phyloP scores from a whole-genome alignment of 2,329 filamentous ascomycete species.

The Tolypocladium cylindrosporum region DNA sequence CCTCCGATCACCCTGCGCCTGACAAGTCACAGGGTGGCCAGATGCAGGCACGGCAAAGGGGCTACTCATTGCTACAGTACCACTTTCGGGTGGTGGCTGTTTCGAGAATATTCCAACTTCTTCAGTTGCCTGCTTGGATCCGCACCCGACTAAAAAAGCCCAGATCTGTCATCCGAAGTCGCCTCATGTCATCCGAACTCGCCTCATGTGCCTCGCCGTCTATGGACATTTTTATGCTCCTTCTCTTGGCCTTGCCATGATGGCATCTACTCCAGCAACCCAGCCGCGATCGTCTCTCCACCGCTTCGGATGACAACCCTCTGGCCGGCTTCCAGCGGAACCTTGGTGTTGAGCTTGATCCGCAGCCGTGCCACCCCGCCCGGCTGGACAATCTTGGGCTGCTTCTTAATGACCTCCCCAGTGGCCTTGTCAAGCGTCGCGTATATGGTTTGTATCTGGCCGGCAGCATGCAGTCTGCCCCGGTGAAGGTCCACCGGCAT shows the following conservation, averaged over 20 bases:
- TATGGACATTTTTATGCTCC: neutral
- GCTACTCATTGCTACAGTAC: too few species aligned
- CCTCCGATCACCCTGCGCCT: neutral
- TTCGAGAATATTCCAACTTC: neutral
- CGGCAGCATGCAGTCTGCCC: slow-evolving; percentile 71
- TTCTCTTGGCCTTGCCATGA: neutral
- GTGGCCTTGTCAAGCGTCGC: slow-evolving; percentile 70
- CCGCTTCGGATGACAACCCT: slow-evolving; percentile 71
- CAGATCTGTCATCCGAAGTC: too few species aligned
- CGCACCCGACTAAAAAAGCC: neutral
- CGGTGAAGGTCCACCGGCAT: slow-evolving; percentile 85
- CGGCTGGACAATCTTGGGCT: slow-evolving; percentile 73
- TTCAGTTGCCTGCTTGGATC: neutral
- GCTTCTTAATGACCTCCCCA: slow-evolving; percentile 70
- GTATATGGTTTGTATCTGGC: slow-evolving; percentile 60
- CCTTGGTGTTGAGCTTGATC: slow-evolving; percentile 61
- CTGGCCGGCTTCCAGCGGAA: slow-evolving; percentile 72
- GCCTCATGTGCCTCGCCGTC: neutral
- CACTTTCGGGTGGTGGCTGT: neutral
- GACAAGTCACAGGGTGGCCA: neutral
- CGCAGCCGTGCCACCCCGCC: slow-evolving; percentile 67
- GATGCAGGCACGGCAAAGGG: neutral
- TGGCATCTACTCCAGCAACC: slow-evolving; percentile 59
- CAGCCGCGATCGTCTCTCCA: slow-evolving; percentile 80
- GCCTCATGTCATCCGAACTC: neutral